These are phyloP conservation scores for Colletotrichum sublineola DNA, from an alignment of 2,329 filamentous ascomycete species.

Conservation along the genomic window DNA sequence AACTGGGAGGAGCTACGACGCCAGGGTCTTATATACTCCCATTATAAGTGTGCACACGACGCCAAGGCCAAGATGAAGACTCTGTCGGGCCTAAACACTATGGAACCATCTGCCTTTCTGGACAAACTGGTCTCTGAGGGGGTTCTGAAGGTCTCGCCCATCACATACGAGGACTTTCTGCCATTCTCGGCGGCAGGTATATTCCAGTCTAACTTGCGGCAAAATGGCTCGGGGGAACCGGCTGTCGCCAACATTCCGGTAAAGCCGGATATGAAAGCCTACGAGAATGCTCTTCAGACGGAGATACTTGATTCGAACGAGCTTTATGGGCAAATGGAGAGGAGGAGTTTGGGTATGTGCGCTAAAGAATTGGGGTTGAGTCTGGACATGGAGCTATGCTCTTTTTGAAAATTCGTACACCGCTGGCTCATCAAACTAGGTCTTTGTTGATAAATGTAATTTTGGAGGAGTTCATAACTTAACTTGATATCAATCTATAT, in stretches of 20 bases:
- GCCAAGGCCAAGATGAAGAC: not conserved
- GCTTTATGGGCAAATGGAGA: slow-evolving; percentile 34
- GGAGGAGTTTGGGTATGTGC: slow-evolving; percentile 9
- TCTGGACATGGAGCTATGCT: not conserved
- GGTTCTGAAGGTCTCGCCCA: slow-evolving; percentile 54
- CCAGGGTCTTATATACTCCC: slow-evolving; percentile 55
- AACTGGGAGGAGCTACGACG: slow-evolving; percentile 53
- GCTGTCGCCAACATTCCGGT: not conserved
- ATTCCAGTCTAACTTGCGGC: slow-evolving; percentile 59
- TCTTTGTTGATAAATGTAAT: not conserved
- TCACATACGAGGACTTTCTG: slow-evolving; percentile 68
- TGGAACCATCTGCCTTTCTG: slow-evolving; percentile 35
- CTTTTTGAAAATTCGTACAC: not conserved
- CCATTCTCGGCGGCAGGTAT: slow-evolving; percentile 67
- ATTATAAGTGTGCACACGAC: slow-evolving; percentile 47
- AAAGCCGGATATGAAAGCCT: slow-evolving; percentile 29
- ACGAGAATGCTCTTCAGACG: slow-evolving; percentile 40
- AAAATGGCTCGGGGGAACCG: slow-evolving; percentile 7
- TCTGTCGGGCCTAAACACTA: not conserved
- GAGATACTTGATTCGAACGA: slow-evolving; percentile 36
- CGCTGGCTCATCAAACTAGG: not conserved
- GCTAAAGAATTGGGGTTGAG: slow-evolving; percentile 12
- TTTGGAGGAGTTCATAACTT: too few relatives aligned
- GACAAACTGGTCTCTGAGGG: slow-evolving; percentile 51
- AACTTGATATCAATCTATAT: too few relatives aligned